Evolutionary conservation across 2,329 filamentous ascomycete species (phyloP).

Genomic region (Botrytis sinoallii): DNA sequence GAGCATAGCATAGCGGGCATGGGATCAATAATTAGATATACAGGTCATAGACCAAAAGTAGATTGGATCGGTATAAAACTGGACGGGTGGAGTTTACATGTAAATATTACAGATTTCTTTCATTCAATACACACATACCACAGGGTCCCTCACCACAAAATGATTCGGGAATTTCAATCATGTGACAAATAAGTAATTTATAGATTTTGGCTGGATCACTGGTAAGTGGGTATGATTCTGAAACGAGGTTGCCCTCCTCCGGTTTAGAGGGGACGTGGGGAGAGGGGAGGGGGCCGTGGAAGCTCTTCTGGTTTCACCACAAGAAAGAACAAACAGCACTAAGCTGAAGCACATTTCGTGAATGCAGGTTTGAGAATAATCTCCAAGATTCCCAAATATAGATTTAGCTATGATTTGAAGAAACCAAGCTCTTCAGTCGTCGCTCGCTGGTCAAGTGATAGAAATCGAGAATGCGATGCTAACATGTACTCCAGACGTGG

Average conservation of each 20-base stretch:
- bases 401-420: neutral
- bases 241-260: neutral
- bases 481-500: neutral
- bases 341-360: neutral
- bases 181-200: neutral
- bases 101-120: conserved; percentile 9
- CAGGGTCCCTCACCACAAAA: conserved; percentile 18
- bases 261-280: neutral
- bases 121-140: conserved; percentile 14
- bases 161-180: neutral
- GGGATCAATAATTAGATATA: neutral
- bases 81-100: conserved; percentile 4
- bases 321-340: neutral
- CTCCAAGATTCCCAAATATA: neutral
- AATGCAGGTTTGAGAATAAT: neutral
- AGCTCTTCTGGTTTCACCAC: neutral
- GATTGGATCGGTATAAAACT: conserved; percentile 1
- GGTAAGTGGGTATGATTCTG: neutral
- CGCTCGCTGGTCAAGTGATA: neutral
- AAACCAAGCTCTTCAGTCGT: neutral
- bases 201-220: neutral
- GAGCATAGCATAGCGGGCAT: conserved; percentile 4
- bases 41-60: neutral
- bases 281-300: neutral
- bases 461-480: neutral